Evolutionary conservation across 2,329 filamentous ascomycete species (phyloP), one percentile per base, ranked within the genome.

Genomic region (Falciphora oryzae): DNA sequence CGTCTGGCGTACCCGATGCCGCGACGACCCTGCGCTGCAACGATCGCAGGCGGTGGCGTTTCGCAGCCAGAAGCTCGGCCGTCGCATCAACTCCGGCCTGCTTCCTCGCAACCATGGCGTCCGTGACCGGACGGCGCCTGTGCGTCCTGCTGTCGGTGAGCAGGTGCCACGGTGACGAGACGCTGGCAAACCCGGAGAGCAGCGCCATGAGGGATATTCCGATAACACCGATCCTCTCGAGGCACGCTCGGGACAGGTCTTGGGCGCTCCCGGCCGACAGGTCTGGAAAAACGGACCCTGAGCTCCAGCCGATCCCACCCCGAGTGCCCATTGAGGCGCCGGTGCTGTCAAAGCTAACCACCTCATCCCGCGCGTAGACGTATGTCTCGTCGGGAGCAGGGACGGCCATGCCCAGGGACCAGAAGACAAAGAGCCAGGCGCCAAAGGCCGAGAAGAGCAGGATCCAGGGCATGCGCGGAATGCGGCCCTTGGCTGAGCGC

Each of bases 121-220:
- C 91, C 0, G 89, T 88, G 25, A 93, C 85, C 4, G 85, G 85
- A 35, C 84, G 81, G 62, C 78, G 79, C 61, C 74, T 74, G 38
- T 77, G 75, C 13, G 76, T 73, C 59, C 85, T 79, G 56, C 83
- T 85, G 35, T 87, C 86, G 29, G 87, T 84, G 75, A 96, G 92
- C 0, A 86, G 91, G 72, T 96, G 90, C 91, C 92, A 96, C 1
- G 93, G 87, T 1, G 90, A 89, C 29, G 90, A 93, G 44, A 96
- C 90, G n/a, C 91, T 91, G 7, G 92, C 92, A 71, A 96, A 96
- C 0, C 92, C 92, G 8, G 92, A 92, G n/a, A 96, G 80, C 18
- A 93, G 83, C 22, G 92, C 92, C 91, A 96, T 96, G 63, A 95
- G 78, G 61, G 89, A 88, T 65, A 95, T 92, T 4, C 92, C 92